Base-by-base conservation (phyloP, 345 rosid genomes). In the Citrus australasica region DNA sequence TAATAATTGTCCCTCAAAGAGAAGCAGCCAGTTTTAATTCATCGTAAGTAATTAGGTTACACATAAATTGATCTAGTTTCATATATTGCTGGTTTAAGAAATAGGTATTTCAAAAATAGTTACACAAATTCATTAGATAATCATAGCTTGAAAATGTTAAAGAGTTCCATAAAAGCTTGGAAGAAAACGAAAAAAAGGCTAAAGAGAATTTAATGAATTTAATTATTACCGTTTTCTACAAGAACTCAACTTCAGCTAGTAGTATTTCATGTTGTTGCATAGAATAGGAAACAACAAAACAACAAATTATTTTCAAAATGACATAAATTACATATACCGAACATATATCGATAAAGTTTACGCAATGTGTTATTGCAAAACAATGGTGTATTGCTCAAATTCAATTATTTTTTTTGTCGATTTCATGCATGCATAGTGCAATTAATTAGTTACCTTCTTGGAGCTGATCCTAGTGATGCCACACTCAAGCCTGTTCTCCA, bases 391-490 rank as follows among this genome's bases (percentile, higher is more conserved):
- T 48, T 48, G 55, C 46, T 40, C 46, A 40, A 40, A 48, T 14
- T 48, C 16, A 14, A 48, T 48, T 48, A 0, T 3, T 48, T 48
- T 46, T 11, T 33, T 33, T 0, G 35, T 33, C 0, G 6, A 33
- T 33, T 33, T 33, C 35, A 33, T 13, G 48, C 14, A 42, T 10
- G 48, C 14, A 42, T 42, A 9, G 0, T 42, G 14, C 14, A 42
- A 10, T 42, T 42, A 10, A 42, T 42, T 42, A 42, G 0, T 0
- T 90, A 96, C 99, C 97, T 96, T 96, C 89, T 96, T 96, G 66
- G 99, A 91, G 79, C 98, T 90, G 81, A 96, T 92, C 79, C 98
- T 84, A 7, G 94, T 88, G 73, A 96, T 92, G 75, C 98, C 99
- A 53, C 95, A 86, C 73, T 96, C 98, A 70, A 96, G 98, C 84